These are phyloP conservation scores for Isabelozyma pseudorhagii DNA, from an alignment of 805 yeast genomes.

Conservation along the genomic window DNA sequence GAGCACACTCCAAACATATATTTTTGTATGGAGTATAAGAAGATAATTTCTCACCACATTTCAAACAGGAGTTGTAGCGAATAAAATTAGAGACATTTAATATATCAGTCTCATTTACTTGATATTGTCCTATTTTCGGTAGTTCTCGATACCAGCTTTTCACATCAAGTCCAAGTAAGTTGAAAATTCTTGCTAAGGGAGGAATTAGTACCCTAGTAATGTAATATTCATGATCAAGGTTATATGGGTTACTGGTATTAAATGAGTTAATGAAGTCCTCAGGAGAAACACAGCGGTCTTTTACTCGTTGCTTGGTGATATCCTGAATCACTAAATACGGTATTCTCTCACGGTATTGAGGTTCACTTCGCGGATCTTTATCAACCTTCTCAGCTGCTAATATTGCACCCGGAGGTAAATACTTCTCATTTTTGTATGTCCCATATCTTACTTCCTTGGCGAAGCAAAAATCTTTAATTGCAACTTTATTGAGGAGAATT, in stretches of 20 bases:
- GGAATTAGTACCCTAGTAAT: slow-evolving; percentile 82
- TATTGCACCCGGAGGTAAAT: slow-evolving; percentile 90
- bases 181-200: slow-evolving; percentile 82
- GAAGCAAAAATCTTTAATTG: slow-evolving; percentile 83
- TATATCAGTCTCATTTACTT: slow-evolving; percentile 1
- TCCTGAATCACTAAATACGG: slow-evolving; percentile 77
- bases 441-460: slow-evolving; percentile 89
- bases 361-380: slow-evolving; percentile 69
- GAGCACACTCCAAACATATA: slow-evolving; percentile 17
- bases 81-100: slow-evolving; percentile 10
- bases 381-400: slow-evolving; percentile 63
- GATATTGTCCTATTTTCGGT: slow-evolving; percentile 35
- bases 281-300: slow-evolving; percentile 80
- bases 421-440: slow-evolving; percentile 64
- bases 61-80: slow-evolving; percentile 16
- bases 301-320: slow-evolving; percentile 52
- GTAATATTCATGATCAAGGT: slow-evolving; percentile 80
- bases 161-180: slow-evolving; percentile 78
- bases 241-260: slow-evolving; percentile 29
- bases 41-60: slow-evolving; percentile 19
- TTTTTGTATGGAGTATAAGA: slow-evolving; percentile 1
- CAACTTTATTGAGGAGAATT: slow-evolving; percentile 58
- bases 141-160: slow-evolving; percentile 71
- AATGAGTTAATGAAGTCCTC: slow-evolving; percentile 55
- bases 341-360: slow-evolving; percentile 85